phyloP scores from a whole-genome alignment of 2,329 filamentous ascomycete species.

The Magnaporthiopsis rhizophila region DNA sequence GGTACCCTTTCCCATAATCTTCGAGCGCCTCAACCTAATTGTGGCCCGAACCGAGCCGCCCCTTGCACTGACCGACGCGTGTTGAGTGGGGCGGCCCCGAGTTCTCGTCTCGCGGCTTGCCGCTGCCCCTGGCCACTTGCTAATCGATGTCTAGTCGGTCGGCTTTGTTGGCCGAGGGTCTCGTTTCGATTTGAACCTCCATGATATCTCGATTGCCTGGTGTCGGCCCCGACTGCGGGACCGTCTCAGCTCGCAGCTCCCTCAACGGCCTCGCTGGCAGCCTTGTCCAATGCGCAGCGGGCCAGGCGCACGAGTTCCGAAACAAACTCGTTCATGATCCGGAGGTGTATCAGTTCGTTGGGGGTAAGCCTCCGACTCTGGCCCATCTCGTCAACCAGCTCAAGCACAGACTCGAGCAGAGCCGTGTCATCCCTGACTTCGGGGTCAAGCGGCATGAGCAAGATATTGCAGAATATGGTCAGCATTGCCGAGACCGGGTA shows the following conservation, averaged over 20 bases:
- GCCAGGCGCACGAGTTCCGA: constrained; percentile 13
- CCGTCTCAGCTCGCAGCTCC: neutral
- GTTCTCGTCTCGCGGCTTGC: neutral
- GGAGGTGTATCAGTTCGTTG: constrained; percentile 10
- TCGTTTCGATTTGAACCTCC: neutral
- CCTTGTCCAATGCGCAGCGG: constrained; percentile 11
- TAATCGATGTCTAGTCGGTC: neutral
- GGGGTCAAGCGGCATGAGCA: constrained; percentile 36
- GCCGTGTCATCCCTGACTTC: constrained; percentile 36
- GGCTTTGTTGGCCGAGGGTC: neutral
- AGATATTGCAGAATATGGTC: constrained; percentile 46
- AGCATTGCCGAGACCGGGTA: constrained; percentile 48
- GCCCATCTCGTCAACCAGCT: constrained; percentile 33
- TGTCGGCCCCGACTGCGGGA: neutral
- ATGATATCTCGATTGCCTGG: neutral
- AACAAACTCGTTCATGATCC: constrained; percentile 12
- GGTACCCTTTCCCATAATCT: neutral
- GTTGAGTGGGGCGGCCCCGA: neutral
- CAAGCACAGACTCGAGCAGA: constrained; percentile 32
- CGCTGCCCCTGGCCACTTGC: neutral
- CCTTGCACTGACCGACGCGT: neutral
- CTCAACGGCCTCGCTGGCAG: constrained; percentile 16
- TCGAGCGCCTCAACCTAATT: neutral
- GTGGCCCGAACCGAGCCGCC: neutral
- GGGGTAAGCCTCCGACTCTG: neutral